A percentile compares a stretch with the other conserved stretches of the same genome.
These are phyloP conservation scores for Fusarium lyarnte DNA, from an alignment of 2,329 filamentous ascomycete species.

Conservation along the genomic window DNA sequence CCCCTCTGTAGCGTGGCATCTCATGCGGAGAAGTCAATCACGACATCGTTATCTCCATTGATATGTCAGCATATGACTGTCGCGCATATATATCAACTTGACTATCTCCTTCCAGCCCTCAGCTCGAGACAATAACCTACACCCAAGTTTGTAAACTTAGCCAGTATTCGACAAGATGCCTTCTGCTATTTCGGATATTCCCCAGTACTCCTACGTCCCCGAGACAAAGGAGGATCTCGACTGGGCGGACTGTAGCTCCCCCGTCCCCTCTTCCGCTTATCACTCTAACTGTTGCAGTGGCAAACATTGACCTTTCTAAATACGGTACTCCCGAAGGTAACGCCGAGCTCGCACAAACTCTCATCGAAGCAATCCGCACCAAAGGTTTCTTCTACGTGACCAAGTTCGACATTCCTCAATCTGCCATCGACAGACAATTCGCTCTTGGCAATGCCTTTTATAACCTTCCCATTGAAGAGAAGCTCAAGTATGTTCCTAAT, in stretches of 20 bases:
- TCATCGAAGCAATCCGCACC: constrained; percentile 48
- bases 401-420: constrained; percentile 68
- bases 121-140: neutral
- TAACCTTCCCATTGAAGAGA: constrained; percentile 65
- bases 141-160: neutral
- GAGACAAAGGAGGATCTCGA: constrained; percentile 51
- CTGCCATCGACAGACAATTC: constrained; percentile 67
- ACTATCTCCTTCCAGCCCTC: neutral
- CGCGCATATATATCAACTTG: neutral
- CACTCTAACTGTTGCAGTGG: constrained; percentile 32
- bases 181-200: neutral
- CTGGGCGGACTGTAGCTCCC: constrained; percentile 49
- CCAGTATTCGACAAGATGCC: neutral
- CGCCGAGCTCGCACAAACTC: constrained; percentile 38
- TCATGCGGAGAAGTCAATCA: neutral
- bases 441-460: constrained; percentile 66
- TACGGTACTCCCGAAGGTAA: constrained; percentile 48
- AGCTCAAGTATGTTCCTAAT: constrained; percentile 63
- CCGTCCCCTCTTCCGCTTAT: fast-evolving
- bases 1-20: neutral
- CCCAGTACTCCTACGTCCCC: constrained; percentile 48
- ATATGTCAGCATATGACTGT: neutral
- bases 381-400: constrained; percentile 54
- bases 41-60: neutral
- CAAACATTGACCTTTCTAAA: constrained; percentile 48